phyloP scores from a whole-genome alignment of 495 filamentous ascomycete species.

The Tuber aestivum region DNA sequence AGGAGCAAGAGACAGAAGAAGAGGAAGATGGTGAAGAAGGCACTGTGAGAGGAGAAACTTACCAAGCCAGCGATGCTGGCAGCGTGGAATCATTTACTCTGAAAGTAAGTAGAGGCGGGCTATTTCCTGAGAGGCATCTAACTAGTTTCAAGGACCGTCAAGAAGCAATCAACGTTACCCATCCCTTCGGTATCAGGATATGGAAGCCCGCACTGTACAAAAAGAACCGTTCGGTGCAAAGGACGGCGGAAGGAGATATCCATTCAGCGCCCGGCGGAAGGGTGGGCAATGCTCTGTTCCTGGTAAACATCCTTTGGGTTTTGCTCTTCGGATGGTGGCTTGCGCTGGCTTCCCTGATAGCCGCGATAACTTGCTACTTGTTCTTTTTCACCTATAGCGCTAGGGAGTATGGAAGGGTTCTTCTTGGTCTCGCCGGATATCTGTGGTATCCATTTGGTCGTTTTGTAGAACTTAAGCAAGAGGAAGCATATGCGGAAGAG shows the following conservation, averaged over 20 bases:
- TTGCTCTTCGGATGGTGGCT: slow-evolving; percentile 97
- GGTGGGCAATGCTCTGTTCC: slow-evolving; percentile 72
- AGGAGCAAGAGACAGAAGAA: slow-evolving; percentile 34
- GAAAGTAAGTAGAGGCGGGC: slow-evolving; percentile 32
- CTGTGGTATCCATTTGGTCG: slow-evolving; percentile 94
- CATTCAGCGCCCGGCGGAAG: slow-evolving; percentile 88
- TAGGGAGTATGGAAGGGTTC: slow-evolving; percentile 75
- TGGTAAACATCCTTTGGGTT: slow-evolving; percentile 88
- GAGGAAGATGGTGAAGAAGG: slow-evolving; percentile 56
- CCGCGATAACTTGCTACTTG: slow-evolving; percentile 68
- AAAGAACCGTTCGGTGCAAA: slow-evolving; percentile 91
- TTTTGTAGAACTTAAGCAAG: slow-evolving; percentile 84
- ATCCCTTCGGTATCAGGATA: slow-evolving; percentile 96
- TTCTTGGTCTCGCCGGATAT: slow-evolving; percentile 79
- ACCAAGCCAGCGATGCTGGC: slow-evolving; percentile 65
- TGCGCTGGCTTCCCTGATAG: slow-evolving; percentile 63
- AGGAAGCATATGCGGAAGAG: slow-evolving; percentile 91
- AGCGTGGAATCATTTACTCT: slow-evolving; percentile 58
- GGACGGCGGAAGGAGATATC: slow-evolving; percentile 93
- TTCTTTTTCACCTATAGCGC: slow-evolving; percentile 75
- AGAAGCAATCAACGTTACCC: slow-evolving; percentile 96
- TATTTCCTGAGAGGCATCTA: slow-evolving; percentile 14
- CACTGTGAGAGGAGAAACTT: slow-evolving; percentile 38
- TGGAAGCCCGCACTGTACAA: slow-evolving; percentile 99
- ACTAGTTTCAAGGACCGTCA: slow-evolving; percentile 87